Conservation (phyloP, 2,329 filamentous ascomycete genomes). For the Thielaviopsis ethacetica region DNA sequence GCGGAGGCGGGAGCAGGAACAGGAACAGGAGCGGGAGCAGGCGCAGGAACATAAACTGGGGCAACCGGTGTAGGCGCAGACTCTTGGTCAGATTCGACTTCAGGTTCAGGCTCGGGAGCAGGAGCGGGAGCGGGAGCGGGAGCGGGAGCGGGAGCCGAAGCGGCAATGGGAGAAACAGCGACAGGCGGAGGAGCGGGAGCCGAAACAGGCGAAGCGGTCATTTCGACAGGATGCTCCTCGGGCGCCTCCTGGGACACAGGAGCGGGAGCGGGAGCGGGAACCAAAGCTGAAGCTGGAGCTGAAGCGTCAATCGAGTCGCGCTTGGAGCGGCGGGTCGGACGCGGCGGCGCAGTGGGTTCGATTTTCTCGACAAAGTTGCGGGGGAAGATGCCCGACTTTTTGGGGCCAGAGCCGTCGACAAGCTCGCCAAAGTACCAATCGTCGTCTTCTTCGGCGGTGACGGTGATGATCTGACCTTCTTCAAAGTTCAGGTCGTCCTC, state of each 20-base stretch:
- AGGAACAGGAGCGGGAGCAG: neutral
- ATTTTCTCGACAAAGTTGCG: constrained; percentile 96
- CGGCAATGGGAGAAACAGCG: constrained; percentile 3
- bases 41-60: neutral
- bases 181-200: constrained; percentile 12
- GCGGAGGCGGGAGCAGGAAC: constrained; percentile 10
- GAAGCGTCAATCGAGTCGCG: constrained; percentile 32
- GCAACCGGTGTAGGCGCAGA: neutral
- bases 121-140: constrained; percentile 16
- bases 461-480: constrained; percentile 77
- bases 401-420: constrained; percentile 54
- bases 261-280: constrained; percentile 22
- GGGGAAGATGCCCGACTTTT: constrained; percentile 77
- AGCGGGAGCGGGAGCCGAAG: constrained; percentile 13
- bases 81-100: neutral
- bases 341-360: constrained; percentile 77
- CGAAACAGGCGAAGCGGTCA: constrained; percentile 1
- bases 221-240: constrained; percentile 2
- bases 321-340: constrained; percentile 62
- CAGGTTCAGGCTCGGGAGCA: neutral
- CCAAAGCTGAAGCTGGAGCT: constrained; percentile 21
- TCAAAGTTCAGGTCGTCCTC: constrained; percentile 87
- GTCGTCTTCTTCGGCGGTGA: constrained; percentile 78
- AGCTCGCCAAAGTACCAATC: constrained; percentile 94
- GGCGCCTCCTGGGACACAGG: constrained; percentile 13